These are phyloP conservation scores for Backusella morwellensis DNA, from an alignment of 192 early-diverging fungal genomes.

Conservation along the genomic window DNA sequence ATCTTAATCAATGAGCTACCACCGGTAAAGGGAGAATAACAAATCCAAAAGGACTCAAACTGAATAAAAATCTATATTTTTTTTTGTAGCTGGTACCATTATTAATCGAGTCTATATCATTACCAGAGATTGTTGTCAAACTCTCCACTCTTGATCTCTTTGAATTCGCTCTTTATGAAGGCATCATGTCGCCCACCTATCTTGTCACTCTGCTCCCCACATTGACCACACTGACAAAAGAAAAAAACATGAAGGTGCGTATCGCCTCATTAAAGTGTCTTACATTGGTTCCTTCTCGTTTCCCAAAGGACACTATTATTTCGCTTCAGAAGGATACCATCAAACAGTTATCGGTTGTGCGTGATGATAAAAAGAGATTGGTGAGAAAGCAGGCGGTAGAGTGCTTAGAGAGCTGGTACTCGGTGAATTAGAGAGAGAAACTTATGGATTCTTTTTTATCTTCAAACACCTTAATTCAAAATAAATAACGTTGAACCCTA, in stretches of 20 bases:
- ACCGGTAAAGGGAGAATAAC: conserved; percentile 43
- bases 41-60: background rate
- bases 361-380: conserved; percentile 87
- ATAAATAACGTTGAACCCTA: too few species aligned
- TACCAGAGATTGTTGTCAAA: conserved; percentile 65
- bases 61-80: background rate
- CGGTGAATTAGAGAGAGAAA: background rate
- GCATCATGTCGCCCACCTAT: conserved; percentile 52
- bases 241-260: conserved; percentile 51
- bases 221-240: conserved; percentile 32
- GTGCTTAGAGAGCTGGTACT: conserved; percentile 81
- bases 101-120: conserved; percentile 68
- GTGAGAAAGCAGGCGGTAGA: conserved; percentile 88
- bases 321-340: conserved; percentile 63
- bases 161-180: conserved; percentile 64
- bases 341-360: conserved; percentile 54
- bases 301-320: conserved; percentile 58
- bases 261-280: conserved; percentile 69
- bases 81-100: conserved; percentile 68
- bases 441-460: too few species aligned
- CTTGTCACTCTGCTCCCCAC: conserved; percentile 41
- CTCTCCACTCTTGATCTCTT: conserved; percentile 76
- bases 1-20: conserved; percentile 77
- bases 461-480: too few species aligned
- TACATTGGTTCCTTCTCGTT: conserved; percentile 57